These are phyloP conservation scores for Pyropia yezoensis DNA, from an alignment of 23 red algal genomes.

Conservation along the genomic window DNA sequence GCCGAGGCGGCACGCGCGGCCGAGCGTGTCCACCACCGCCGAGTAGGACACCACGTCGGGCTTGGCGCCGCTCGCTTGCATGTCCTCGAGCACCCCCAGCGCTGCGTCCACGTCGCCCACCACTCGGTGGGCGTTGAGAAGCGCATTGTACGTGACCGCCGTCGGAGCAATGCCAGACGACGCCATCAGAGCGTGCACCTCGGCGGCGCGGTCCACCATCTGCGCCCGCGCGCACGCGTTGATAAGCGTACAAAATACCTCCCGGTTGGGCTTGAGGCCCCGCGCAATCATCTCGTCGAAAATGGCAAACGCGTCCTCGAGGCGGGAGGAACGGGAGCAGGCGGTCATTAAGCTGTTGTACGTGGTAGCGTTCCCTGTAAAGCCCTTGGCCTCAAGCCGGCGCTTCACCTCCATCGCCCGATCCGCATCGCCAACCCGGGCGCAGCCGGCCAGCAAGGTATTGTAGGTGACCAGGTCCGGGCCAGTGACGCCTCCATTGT, in stretches of 20 bases:
- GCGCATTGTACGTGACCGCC: constrained; percentile 52
- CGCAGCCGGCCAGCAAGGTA: constrained; percentile 28
- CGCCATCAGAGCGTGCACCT: constrained; percentile 59
- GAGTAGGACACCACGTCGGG: constrained; percentile 69
- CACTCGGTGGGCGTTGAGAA: constrained; percentile 54
- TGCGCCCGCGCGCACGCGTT: constrained; percentile 46
- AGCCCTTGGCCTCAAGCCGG: constrained; percentile 24
- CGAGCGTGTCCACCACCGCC: constrained; percentile 46
- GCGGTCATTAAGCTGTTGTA: constrained; percentile 63
- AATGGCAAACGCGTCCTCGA: constrained; percentile 55
- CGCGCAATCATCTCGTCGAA: constrained; percentile 54
- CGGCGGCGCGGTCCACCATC: constrained; percentile 37
- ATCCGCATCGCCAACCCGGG: constrained; percentile 17
- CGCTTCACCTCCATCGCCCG: constrained; percentile 36
- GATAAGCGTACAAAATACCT: constrained; percentile 56
- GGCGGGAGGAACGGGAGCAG: constrained; percentile 20
- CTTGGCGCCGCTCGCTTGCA: constrained; percentile 6
- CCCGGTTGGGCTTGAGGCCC: constrained; percentile 42
- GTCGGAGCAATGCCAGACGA: constrained; percentile 37
- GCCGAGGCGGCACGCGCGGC: constrained; percentile 28
- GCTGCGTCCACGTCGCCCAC: constrained; percentile 3
- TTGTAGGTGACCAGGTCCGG: constrained; percentile 67
- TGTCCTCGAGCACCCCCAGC: constrained; percentile 18
- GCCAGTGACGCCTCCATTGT: not conserved
- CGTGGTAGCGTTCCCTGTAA: constrained; percentile 34